Conservation (phyloP, 192 early-diverging fungal species). For the Coemansia sp. region DNA sequence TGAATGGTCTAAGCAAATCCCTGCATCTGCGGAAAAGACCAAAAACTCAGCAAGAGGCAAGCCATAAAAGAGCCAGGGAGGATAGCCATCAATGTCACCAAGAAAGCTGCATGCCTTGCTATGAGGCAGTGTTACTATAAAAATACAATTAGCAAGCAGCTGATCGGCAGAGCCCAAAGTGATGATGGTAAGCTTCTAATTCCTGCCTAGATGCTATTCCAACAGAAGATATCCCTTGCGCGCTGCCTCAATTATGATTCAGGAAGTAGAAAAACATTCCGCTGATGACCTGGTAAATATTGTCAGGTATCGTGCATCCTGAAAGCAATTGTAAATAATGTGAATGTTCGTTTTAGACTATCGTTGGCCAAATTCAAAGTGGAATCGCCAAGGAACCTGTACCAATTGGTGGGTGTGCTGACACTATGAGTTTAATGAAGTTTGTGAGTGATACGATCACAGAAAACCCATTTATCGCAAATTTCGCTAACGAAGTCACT, state of each 20-base stretch:
- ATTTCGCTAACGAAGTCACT: too few species aligned
- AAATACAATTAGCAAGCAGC: constrained; percentile 26
- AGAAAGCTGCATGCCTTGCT: constrained; percentile 60
- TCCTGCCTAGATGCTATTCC: constrained; percentile 34
- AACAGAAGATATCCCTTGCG: constrained; percentile 58
- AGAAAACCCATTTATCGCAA: too few species aligned
- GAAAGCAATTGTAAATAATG: constrained; percentile 28
- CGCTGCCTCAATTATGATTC: constrained; percentile 58
- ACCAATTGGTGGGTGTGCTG: too few species aligned
- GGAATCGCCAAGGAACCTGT: too few species aligned
- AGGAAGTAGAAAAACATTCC: constrained; percentile 46
- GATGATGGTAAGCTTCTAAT: constrained; percentile 50
- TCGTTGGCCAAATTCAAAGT: too few species aligned
- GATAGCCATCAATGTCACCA: constrained; percentile 58
- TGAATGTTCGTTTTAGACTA: constrained; percentile 35
- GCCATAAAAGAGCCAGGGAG: constrained; percentile 59
- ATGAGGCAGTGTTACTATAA: constrained; percentile 52
- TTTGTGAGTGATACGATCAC: too few species aligned
- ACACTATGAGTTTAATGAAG: too few species aligned
- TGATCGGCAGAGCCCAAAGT: constrained; percentile 24
- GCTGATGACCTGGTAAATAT: constrained; percentile 42
- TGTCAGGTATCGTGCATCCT: constrained; percentile 43
- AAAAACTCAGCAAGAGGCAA: constrained; percentile 59
- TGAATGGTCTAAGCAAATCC: constrained; percentile 53
- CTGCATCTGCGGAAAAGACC: constrained; percentile 37